phyloP scores from a whole-genome alignment of 2,329 filamentous ascomycete species.

The Taxawa tesnikishii region DNA sequence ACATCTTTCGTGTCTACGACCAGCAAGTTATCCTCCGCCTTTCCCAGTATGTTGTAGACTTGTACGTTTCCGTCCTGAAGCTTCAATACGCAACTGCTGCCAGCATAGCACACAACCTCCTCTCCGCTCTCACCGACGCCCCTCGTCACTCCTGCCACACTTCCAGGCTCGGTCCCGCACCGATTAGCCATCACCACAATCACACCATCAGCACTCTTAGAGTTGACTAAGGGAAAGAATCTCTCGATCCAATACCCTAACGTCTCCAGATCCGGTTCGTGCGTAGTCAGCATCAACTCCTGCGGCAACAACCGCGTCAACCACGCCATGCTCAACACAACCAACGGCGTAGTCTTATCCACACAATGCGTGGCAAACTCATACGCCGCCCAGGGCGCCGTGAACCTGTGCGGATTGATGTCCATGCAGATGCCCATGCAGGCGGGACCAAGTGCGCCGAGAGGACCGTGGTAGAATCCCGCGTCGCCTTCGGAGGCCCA shows the following conservation, averaged over 20 bases:
- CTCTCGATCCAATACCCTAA: constrained; percentile 64
- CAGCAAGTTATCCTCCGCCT: constrained; percentile 56
- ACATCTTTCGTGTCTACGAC: constrained; percentile 50
- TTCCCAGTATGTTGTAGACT: constrained; percentile 58
- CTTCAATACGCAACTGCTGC: constrained; percentile 59
- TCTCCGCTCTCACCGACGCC: constrained; percentile 17
- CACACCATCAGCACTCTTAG: constrained; percentile 38
- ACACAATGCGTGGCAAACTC: constrained; percentile 49
- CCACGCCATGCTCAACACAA: constrained; percentile 71
- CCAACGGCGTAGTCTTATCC: constrained; percentile 43
- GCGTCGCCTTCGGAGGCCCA: constrained; percentile 44
- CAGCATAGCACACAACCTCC: constrained; percentile 45
- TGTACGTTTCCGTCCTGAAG: constrained; percentile 53
- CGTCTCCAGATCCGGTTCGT: constrained; percentile 57
- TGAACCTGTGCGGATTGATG: constrained; percentile 52
- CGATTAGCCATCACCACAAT: constrained; percentile 63
- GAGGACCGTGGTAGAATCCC: constrained; percentile 23
- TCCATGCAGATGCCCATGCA: constrained; percentile 43
- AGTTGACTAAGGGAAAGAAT: constrained; percentile 46
- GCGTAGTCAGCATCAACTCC: constrained; percentile 32
- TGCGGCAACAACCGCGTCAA: constrained; percentile 44
- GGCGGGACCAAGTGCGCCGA: constrained; percentile 23
- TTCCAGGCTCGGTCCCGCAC: constrained; percentile 44
- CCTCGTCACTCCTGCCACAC: constrained; percentile 7
- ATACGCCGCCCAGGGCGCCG: constrained; percentile 44